A percentile compares a stretch with the other conserved stretches of the same genome.
These are phyloP conservation scores for Populus nigra DNA, from an alignment of 345 rosid genomes.

Conservation along the genomic window DNA sequence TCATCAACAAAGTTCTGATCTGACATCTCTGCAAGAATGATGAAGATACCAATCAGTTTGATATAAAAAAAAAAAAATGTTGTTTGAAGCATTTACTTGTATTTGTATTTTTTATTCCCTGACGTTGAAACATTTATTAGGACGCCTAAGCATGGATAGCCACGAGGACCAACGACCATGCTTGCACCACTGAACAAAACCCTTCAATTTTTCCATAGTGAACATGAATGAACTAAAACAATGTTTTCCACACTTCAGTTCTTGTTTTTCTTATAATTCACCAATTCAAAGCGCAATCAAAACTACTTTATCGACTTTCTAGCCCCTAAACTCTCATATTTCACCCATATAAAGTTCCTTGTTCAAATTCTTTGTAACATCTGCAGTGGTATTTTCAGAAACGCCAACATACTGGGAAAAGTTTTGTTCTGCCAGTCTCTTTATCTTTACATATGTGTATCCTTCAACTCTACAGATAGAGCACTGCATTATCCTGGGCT, in stretches of 20 bases:
- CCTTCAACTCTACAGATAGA: neutral
- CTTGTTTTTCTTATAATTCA: neutral
- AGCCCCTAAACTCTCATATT: neutral
- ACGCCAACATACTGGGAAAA: neutral
- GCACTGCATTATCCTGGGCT: neutral
- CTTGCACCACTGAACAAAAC: neutral
- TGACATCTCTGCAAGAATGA: conserved; percentile 55
- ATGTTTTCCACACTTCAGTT: neutral
- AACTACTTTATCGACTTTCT: neutral
- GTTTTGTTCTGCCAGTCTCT: neutral
- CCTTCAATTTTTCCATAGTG: neutral
- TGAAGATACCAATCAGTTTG: neutral
- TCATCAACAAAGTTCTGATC: conserved; percentile 86
- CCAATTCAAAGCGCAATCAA: neutral
- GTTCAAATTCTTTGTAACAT: neutral
- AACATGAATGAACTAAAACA: neutral
- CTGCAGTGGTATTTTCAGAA: neutral
- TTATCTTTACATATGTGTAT: neutral
- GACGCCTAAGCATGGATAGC: neutral
- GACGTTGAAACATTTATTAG: too few species aligned
- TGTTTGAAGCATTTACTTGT: neutral
- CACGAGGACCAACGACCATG: neutral
- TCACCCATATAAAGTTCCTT: neutral
- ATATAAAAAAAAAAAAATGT: neutral
- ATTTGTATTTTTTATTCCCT: too few species aligned